Conservation (phyloP, 2,329 filamentous ascomycete species). For the Trichoderma polysporum region DNA sequence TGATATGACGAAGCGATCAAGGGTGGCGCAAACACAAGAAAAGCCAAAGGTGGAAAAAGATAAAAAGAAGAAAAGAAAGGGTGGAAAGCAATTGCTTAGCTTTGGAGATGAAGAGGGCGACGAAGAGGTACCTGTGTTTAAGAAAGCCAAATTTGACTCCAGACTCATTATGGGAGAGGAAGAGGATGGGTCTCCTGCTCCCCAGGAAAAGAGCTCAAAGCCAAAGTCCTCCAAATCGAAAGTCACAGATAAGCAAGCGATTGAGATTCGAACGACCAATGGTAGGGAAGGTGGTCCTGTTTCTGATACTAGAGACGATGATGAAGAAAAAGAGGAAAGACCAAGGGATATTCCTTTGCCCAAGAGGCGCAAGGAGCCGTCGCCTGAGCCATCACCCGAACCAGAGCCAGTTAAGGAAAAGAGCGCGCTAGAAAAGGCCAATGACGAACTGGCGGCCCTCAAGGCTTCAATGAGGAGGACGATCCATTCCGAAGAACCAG, state of each 20-base stretch:
- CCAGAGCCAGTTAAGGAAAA: conserved; percentile 43
- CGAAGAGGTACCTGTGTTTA: conserved; percentile 56
- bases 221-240: conserved; percentile 34
- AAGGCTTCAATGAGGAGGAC: conserved; percentile 80
- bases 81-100: conserved; percentile 73
- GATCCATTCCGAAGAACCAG: conserved; percentile 46
- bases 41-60: conserved; percentile 46
- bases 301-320: background rate
- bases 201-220: conserved; percentile 29
- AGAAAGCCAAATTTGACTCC: conserved; percentile 78
- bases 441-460: conserved; percentile 76
- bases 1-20: conserved; percentile 71
- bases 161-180: conserved; percentile 65
- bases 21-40: conserved; percentile 49
- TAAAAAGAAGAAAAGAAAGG: conserved; percentile 70
- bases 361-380: conserved; percentile 21
- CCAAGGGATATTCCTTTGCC: background rate
- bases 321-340: background rate
- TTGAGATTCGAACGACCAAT: background rate
- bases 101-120: conserved; percentile 70
- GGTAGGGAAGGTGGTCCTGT: conserved; percentile 8
- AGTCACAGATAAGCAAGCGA: conserved; percentile 24
- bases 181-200: conserved; percentile 26
- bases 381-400: conserved; percentile 28
- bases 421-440: conserved; percentile 65